These are phyloP conservation scores for Perkinsus olseni DNA, from an alignment of 169 alveolate species.

Conservation along the genomic window DNA sequence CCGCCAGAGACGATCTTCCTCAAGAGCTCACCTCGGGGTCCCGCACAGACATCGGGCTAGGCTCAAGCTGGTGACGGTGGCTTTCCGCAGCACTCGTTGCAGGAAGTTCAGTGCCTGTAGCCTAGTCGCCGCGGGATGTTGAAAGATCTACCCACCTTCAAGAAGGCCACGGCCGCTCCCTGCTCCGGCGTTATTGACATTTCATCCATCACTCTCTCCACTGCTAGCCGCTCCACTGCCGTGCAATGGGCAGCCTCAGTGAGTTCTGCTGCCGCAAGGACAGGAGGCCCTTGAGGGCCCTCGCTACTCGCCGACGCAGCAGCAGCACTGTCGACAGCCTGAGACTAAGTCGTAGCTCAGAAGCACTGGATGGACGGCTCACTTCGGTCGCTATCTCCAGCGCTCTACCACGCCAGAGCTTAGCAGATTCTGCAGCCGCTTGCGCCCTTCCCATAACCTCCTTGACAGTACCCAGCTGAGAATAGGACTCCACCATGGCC, in stretches of 20 bases:
- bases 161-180: not conserved
- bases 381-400: not conserved
- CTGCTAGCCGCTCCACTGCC: not conserved
- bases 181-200: not conserved
- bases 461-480: not conserved
- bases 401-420: not conserved
- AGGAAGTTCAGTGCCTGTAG: not conserved
- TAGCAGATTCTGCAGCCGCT: not conserved
- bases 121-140: not conserved
- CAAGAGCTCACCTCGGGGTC: not conserved
- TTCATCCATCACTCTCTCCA: not conserved
- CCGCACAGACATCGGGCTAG: not conserved
- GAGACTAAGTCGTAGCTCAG: not conserved
- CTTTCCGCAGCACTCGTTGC: not conserved
- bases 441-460: not conserved
- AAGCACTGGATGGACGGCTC: no score
- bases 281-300: not conserved
- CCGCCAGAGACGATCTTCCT: not conserved
- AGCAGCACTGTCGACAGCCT: not conserved
- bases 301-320: not conserved
- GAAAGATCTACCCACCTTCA: not conserved
- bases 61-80: not conserved
- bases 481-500: no score
- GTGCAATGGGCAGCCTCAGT: not conserved
- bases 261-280: not conserved